A percentile compares a stretch with the other conserved stretches of the same genome.
phyloP scores from a whole-genome alignment of 768 basidiomycete species.

The Hericium rajendrae region DNA sequence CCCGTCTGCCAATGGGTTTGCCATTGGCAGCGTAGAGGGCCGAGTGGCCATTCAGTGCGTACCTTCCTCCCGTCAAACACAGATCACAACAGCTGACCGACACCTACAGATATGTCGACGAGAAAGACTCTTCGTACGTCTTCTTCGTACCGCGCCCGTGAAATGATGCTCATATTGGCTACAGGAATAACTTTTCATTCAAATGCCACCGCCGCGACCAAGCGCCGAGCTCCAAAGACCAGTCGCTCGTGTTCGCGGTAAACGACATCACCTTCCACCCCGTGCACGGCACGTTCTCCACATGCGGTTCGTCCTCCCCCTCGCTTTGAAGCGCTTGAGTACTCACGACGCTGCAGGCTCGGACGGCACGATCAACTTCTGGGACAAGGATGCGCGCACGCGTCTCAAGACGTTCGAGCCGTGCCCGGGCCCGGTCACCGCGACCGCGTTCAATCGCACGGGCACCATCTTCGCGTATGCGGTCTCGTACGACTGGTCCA shows the following conservation, averaged over 20 bases:
- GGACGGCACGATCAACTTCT: conserved; percentile 85
- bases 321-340: not conserved
- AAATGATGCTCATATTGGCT: not conserved
- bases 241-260: conserved; percentile 43
- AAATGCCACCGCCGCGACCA: conserved; percentile 37
- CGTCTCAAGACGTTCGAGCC: conserved; percentile 84
- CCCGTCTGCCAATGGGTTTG: conserved; percentile 69
- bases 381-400: conserved; percentile 90
- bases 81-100: not conserved
- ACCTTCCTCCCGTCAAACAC: not conserved
- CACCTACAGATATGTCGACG: conserved; percentile 64
- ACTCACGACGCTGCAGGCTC: conserved; percentile 35
- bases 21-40: conserved; percentile 81
- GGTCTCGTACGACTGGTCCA: conserved; percentile 90
- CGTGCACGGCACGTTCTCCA: conserved; percentile 41
- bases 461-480: conserved; percentile 89
- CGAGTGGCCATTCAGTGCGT: conserved; percentile 93
- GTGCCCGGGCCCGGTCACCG: conserved; percentile 65
- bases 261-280: conserved; percentile 51
- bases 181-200: conserved; percentile 48
- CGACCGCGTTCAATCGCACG: conserved; percentile 78
- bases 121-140: conserved; percentile 62
- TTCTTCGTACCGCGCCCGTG: not conserved
- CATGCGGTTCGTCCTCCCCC: conserved; percentile 20
- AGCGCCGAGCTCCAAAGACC: conserved; percentile 24